A percentile compares a stretch with the other conserved stretches of the same genome.
Conservation (phyloP, 352 stramenopile genomes). For the Pythium sp. region DNA sequence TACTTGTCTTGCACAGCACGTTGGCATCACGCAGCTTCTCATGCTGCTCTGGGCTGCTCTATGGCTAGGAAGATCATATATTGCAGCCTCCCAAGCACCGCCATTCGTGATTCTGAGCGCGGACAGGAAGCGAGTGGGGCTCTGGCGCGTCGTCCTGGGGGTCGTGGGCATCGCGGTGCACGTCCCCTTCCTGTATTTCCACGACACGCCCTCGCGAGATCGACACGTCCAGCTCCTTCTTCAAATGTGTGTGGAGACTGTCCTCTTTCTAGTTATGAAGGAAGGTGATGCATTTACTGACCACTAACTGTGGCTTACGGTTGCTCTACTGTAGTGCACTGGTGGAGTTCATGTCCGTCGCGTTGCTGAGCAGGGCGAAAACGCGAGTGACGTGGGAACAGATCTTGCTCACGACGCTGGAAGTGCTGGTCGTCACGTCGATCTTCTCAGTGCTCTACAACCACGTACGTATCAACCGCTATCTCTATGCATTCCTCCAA, state of each 20-base stretch:
- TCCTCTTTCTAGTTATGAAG: no score
- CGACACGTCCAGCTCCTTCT: slow-evolving; percentile 17
- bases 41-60: slow-evolving; percentile 28
- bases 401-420: slow-evolving; percentile 22
- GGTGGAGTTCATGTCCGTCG: slow-evolving; percentile 26
- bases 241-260: neutral
- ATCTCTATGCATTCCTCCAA: neutral
- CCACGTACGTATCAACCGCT: slow-evolving; percentile 15
- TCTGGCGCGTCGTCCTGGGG: slow-evolving; percentile 13
- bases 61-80: slow-evolving; percentile 36
- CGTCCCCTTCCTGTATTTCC: slow-evolving; percentile 4
- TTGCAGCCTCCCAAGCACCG: slow-evolving; percentile 4
- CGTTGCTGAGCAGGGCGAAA: slow-evolving; percentile 13
- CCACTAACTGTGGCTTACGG: no score
- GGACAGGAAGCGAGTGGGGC: slow-evolving; percentile 4
- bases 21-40: slow-evolving; percentile 27
- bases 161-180: neutral
- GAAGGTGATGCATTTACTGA: no score
- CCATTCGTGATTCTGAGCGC: neutral
- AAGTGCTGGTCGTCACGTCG: slow-evolving; percentile 26
- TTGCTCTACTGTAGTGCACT: slow-evolving; percentile 15
- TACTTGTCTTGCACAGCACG: slow-evolving; percentile 19
- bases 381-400: slow-evolving; percentile 16
- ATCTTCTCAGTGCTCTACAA: slow-evolving; percentile 38
- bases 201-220: neutral